Evolutionary conservation across 2,329 filamentous ascomycete species (phyloP), one percentile per base, ranked within the genome.

Genomic region (Aspergillus fructus): DNA sequence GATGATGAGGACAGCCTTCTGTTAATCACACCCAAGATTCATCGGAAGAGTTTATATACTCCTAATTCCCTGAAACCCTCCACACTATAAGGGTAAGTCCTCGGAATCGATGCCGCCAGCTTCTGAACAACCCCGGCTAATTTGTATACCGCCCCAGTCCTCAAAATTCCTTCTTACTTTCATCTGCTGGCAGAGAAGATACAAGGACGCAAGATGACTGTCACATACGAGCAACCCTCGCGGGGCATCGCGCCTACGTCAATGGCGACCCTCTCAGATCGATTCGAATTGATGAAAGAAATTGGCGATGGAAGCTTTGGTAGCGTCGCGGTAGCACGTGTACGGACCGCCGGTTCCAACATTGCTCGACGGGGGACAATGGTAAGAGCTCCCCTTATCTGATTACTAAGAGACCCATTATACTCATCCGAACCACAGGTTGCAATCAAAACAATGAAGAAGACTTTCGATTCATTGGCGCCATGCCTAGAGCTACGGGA

Each of bases 381-480:
- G 81, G 93, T 97, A 87, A 82, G 88, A 57, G 33, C 15, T 19
- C 19, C 49, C 49, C 39, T 55, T 53, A 41, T 41, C 43, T 42
- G n/a, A 37, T 41, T 60, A 49, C 43, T 40, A 48, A 54, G 21
- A 17, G 27, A 17, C 13, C 23, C 21, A 15, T 30, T 33, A 54
- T 54, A 33, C 42, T 54, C n/a, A 54, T 41, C 24, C 23, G 19
- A 33, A 24, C 33, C 60, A 49, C 59, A 97, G 94, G 90, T 99
- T 68, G 94, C 94, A 43, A 97, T 99, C 79, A 99, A 99, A 79
- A 97, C 94, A 5, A 99, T 99, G 94, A 99, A 99, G 83, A 99
- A 99, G 85, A 93, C 89, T 0, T 99, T 97, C 68, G 93, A 97
- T 67, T 96, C 91, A 2, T 92, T 97, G 71, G 80, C 85, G 15